Evolutionary conservation across 73 alveolate species (phyloP), one percentile per base, ranked within the genome.

Genomic region (Uronychia setigera): DNA sequence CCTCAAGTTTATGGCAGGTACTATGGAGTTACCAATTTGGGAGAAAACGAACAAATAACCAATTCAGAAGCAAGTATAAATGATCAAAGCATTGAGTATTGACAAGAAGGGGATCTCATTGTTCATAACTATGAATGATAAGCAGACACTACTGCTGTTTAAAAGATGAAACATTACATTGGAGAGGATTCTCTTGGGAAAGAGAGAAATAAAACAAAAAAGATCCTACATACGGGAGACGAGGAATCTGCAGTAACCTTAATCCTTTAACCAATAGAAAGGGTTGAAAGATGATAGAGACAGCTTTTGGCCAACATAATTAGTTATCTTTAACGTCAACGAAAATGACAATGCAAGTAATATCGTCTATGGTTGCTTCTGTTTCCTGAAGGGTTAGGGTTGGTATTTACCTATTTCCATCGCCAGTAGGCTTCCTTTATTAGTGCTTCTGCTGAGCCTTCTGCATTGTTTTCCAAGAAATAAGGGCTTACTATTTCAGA

Each of bases 401-500:
- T n/a, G n/a, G n/a, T n/a, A 30, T 94, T 98, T 82, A 83, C 94
- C 29, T 80, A 90, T 83, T 83, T 92, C 99, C 99, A 96, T 77
- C 96, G 78, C 57, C 59, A 92, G 77, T 83, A 81, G 0, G 99
- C 97, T 60, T 94, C 96, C 85, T 33, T 29, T 1, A 78, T 78
- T 32, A 78, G 32, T 1, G 85, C 85, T 33, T 78, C 85, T 19
- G 76, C 31, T 76, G 85, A 75, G 33, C 33, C 33, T 46, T 46
- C 67, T 5, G 67, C 67, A 19, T 19, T 46, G n/a, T 46, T 19
- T 19, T 46, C 67, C 5, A 46, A 11, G n/a, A 11, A 46, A 19
- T 11, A 46, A 46, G 67, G 67, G 67, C 5, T 11, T 11, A 81
- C 82, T 1, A 81, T 81, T 1, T 57, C 33, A 1, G 35, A 82